Evolutionary conservation across 306 rosid species (phyloP), one percentile per base, ranked within the genome.

Genomic region (Acacia melanoxylon): DNA sequence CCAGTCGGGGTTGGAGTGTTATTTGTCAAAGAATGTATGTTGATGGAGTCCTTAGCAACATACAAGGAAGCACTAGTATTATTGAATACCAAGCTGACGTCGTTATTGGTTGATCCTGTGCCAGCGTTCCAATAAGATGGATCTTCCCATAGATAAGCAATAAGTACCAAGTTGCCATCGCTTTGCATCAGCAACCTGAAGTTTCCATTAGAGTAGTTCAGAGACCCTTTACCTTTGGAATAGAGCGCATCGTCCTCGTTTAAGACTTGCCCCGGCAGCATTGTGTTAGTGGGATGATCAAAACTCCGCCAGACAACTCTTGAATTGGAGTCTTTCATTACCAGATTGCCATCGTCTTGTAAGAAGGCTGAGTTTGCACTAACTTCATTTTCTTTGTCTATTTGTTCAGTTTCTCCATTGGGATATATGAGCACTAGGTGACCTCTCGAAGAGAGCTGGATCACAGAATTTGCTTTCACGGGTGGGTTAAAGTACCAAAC

Each of bases 401-500:
- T 66, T 0, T 2, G 8, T 79, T 19, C 40, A 33, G 20, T 17
- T 31, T 59, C 41, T 72, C 83, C 85, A 10, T 81, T 67, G 17
- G 73, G 77, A 70, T 83, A 5, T 45, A 49, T 29, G 25, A 83
- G 67, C 45, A 65, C n/a, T 54, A 86, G 82, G 5, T 72, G 52
- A 46, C 89, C 89, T 25, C 4, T 16, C 12, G 25, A 63, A 52
- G 69, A 76, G 62, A 86, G 51, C 54, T 65, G 80, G 77, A 86
- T 66, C 15, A 48, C 4, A 48, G 86, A 86, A 71, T 80, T 80
- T 37, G 29, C 40, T 72, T 80, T 70, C 59, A 83, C 51, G 0
- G 77, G 79, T 13, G 63, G 77, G 65, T 44, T 59, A 1, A 6
- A n/a, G 82, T 86, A 80, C 89, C 89, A 86, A 25, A 76, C 89